Conservation (phyloP, 2,329 filamentous ascomycete genomes). For the Aureobasidium sp. region DNA sequence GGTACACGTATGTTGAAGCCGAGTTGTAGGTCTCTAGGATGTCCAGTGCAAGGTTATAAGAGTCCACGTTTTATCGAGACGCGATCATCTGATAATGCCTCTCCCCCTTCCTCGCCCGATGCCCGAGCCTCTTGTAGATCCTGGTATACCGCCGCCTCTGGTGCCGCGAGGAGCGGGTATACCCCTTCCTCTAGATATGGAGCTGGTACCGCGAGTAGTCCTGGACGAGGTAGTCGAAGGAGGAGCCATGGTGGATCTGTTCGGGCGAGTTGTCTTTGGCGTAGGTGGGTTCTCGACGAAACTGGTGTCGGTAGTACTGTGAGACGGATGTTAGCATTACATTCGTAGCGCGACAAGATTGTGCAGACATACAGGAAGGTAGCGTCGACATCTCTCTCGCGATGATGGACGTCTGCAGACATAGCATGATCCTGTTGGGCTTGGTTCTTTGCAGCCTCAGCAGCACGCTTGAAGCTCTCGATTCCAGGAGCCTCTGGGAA, state of each 20-base stretch:
- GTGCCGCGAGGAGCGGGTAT: neutral
- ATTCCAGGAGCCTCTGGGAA: constrained; percentile 63
- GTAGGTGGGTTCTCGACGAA: constrained; percentile 76
- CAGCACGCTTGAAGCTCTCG: constrained; percentile 11
- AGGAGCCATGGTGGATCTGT: constrained; percentile 31
- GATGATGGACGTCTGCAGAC: constrained; percentile 1
- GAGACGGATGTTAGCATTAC: neutral
- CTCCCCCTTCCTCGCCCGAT: constrained; percentile 23
- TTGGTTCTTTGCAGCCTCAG: constrained; percentile 4
- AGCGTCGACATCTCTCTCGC: constrained; percentile 51
- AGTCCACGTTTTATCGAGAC: neutral
- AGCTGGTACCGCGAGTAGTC: constrained; percentile 22
- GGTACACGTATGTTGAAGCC: too few relatives aligned
- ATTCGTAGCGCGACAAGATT: neutral
- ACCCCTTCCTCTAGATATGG: constrained; percentile 22
- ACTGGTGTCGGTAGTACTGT: constrained; percentile 79
- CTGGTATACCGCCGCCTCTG: constrained; percentile 20
- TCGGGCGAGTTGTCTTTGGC: constrained; percentile 26
- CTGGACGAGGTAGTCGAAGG: constrained; percentile 15
- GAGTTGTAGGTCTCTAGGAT: neutral
- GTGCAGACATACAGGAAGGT: constrained; percentile 64
- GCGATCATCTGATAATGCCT: constrained; percentile 5
- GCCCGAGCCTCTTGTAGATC: constrained; percentile 19
- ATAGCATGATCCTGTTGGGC: constrained; percentile 2
- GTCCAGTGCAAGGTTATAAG: too few relatives aligned